Evolutionary conservation across 2,329 filamentous ascomycete species (phyloP), one percentile per base, ranked within the genome.

Genomic region (Cladobotryum mycophilum): DNA sequence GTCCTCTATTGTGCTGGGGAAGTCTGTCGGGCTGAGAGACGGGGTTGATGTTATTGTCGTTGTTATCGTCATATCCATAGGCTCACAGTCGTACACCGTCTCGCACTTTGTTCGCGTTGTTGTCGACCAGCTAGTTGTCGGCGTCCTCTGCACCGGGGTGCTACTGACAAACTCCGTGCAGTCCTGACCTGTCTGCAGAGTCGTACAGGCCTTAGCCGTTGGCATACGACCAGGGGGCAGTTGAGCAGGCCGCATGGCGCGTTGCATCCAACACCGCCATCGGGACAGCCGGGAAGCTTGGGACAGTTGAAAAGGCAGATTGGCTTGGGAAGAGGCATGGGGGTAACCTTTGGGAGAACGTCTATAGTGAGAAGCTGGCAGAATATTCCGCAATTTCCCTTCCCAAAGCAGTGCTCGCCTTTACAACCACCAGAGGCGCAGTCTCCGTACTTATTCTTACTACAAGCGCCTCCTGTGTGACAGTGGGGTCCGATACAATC

Each of bases 91-190:
- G 11, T 41, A 15, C 14, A 51, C 41, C 4, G 18, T 41, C 41
- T 51, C 46, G 33, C 52, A 53, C 1, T 11, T 22, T 2, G 52
- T 51, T 37, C 48, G 45, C 3, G 44, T 51, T 14, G 52, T 45
- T 8, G 52, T 51, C 4, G 52, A 47, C 48, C 34, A 41, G 8
- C 34, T 40, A 7, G 45, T 48, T 1, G 50, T 45, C 15, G 45
- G 42, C 9, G 22, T 41, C 8, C n/a, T 34, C 25, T 45, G 36
- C 13, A 46, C 43, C 13, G 11, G 13, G 1, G 43, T 50, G 37
- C 42, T 46, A 13, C 48, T 50, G 33, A 50, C 42, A 17, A 44
- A 50, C 37, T 50, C 48, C 4, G 48, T 50, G 18, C 48, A 50
- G 1, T 46, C 48, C 22, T 25, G 17, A 14, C 25, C 48, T 9